Conservation (phyloP, 2,329 filamentous ascomycete species). For the Xylaria sp. region DNA sequence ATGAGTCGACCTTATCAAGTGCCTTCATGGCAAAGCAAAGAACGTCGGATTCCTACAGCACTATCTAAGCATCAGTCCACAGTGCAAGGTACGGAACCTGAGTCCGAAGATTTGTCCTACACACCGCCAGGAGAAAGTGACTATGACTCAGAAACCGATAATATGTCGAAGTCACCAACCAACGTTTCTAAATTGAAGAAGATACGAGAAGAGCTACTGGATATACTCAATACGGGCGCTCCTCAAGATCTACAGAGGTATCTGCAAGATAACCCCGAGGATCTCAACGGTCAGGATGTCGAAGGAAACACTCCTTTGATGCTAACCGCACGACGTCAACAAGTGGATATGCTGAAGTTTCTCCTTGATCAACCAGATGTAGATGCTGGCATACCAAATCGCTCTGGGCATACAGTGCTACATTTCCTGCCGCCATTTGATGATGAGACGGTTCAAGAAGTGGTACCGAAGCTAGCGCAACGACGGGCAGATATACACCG, state of each 20-base stretch:
- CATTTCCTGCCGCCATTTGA: neutral
- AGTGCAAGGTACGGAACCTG: neutral
- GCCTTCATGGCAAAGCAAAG: neutral
- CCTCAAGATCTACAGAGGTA: neutral
- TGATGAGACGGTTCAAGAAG: neutral
- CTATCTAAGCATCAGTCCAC: neutral
- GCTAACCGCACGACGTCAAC: neutral
- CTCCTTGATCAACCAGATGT: neutral
- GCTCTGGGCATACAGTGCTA: neutral
- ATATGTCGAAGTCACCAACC: neutral
- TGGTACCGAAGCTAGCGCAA: neutral
- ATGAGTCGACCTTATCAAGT: constrained; percentile 2
- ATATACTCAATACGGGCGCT: neutral
- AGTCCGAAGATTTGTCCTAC: neutral
- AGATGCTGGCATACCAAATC: constrained; percentile 5
- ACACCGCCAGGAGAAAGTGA: neutral
- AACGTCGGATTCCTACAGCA: neutral
- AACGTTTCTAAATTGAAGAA: neutral
- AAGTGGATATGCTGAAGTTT: neutral
- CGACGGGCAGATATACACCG: neutral
- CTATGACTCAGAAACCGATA: neutral
- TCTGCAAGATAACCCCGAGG: neutral
- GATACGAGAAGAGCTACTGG: neutral
- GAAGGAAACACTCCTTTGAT: constrained; percentile 6
- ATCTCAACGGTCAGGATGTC: neutral